Evolutionary conservation across 805 yeast genomes (phyloP).

Genomic region (Kluyveromyces aestuarii): DNA sequence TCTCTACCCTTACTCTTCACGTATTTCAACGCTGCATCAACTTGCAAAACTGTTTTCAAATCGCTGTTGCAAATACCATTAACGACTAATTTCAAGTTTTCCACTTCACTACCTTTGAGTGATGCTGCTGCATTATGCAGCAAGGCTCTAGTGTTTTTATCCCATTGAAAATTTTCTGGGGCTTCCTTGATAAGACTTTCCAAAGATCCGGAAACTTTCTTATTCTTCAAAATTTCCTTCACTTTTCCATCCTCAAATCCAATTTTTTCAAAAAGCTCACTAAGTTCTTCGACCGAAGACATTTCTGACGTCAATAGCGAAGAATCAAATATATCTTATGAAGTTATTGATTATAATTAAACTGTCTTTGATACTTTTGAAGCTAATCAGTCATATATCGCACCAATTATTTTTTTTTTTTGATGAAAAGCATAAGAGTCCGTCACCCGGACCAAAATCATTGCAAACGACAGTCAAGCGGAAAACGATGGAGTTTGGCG

Average conservation of each 20-base stretch:
- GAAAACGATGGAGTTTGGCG: background rate
- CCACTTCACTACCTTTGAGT: conserved; percentile 44
- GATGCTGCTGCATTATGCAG: conserved; percentile 73
- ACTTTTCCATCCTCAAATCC: conserved; percentile 70
- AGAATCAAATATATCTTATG: too few relatives aligned
- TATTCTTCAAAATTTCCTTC: conserved; percentile 75
- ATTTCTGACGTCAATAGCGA: conserved; percentile 3
- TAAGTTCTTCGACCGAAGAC: conserved; percentile 30
- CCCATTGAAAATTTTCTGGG: conserved; percentile 31
- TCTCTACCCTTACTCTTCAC: conserved; percentile 41
- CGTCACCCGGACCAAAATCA: background rate
- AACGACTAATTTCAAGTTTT: conserved; percentile 44
- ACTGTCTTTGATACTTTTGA: background rate
- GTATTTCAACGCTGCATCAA: conserved; percentile 73
- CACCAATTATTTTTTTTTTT: background rate
- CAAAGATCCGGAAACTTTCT: conserved; percentile 69
- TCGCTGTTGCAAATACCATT: conserved; percentile 56
- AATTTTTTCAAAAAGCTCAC: conserved; percentile 29
- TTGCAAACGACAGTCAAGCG: background rate
- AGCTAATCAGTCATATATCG: background rate
- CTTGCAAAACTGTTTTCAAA: conserved; percentile 60
- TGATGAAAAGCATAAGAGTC: background rate
- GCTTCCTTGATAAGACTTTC: conserved; percentile 44
- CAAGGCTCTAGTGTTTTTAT: conserved; percentile 52
- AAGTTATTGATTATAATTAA: too few relatives aligned